Percentiles rank a stretch among this genome's conserved stretches.
These are phyloP conservation scores for Boletales sp. DNA, from an alignment of 768 basidiomycete genomes.

Conservation along the genomic window DNA sequence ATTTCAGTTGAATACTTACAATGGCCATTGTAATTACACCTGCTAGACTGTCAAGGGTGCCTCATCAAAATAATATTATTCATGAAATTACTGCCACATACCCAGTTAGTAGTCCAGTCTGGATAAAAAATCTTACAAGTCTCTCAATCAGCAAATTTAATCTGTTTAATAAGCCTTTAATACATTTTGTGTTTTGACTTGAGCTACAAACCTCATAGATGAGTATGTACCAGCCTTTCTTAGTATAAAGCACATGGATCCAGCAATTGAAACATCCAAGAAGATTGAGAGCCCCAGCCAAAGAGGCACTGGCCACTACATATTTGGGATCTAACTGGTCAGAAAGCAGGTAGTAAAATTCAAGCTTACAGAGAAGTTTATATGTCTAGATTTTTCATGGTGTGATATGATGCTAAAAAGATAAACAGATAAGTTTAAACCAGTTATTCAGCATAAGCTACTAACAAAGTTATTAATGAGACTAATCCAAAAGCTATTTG, in stretches of 20 bases:
- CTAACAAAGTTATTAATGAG: constrained; percentile 11
- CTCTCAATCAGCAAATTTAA: constrained; percentile 12
- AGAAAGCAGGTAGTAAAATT: not conserved
- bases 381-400: not conserved
- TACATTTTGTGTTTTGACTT: not conserved
- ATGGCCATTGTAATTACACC: constrained; percentile 9
- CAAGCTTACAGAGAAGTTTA: constrained; percentile 1
- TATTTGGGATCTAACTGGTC: not conserved
- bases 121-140: constrained; percentile 18
- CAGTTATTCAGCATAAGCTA: not conserved
- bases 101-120: constrained; percentile 28
- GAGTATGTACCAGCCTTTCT: constrained; percentile 1
- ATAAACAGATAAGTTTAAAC: not conserved
- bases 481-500: constrained; percentile 16
- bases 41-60: constrained; percentile 9
- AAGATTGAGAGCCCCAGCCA: constrained; percentile 23
- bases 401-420: not conserved
- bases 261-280: constrained; percentile 22
- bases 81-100: not conserved
- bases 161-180: constrained; percentile 1
- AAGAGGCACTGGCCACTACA: constrained; percentile 17
- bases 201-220: constrained; percentile 9
- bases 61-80: not conserved
- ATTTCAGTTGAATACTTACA: constrained; percentile 11
- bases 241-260: constrained; percentile 15